Evolutionary conservation across 495 filamentous ascomycete genomes (phyloP), one percentile per base, ranked within the genome.

Genomic region (Xylaria telfairii): DNA sequence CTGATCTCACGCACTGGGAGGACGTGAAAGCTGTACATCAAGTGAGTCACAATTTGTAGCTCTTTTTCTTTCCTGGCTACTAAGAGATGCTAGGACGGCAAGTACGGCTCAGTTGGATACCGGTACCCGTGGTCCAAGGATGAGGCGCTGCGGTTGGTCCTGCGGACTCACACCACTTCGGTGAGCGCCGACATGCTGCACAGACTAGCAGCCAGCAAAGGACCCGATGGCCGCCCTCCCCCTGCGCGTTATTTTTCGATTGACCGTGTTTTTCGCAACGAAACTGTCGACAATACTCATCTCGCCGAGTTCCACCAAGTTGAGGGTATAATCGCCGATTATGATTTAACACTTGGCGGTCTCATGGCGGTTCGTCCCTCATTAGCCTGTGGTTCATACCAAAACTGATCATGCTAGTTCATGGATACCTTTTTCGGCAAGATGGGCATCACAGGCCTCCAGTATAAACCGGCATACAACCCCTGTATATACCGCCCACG

Each of bases 251-350:
- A 96, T 84, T 99, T 98, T 87, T 95, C 92, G 70, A 98, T 99
- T 82, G 96, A 99, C 81, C 90, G 96, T 30, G 96, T 99, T 70
- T 99, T 99, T 89, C 88, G 94, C 74, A 85, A 84, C 80, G 96
- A 99, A 83, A 92, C 92, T 9, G 94, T 98, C 70, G 96, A 99
- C 79, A 94, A 94, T 17, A 99, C 95, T 6, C 95, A 99, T 85
- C 83, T 99, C 70, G 94, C 94, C 15, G 95, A 99, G 83, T 99
- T 99, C 89, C 96, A 98, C 83, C 95, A 99, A 80, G 91, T 99
- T 56, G 95, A 99, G 82, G 95, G 95, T 79, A 96, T 99, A 70
- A 98, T 98, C 85, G 95, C 95, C 15, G 95, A 99, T 79, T 97
- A 95, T 76, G 90, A 90, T 28, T 83, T 99, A 53, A 94, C 94